phyloP scores from a whole-genome alignment of 1,139 yeast species.

The Candida tunisiensis region DNA sequence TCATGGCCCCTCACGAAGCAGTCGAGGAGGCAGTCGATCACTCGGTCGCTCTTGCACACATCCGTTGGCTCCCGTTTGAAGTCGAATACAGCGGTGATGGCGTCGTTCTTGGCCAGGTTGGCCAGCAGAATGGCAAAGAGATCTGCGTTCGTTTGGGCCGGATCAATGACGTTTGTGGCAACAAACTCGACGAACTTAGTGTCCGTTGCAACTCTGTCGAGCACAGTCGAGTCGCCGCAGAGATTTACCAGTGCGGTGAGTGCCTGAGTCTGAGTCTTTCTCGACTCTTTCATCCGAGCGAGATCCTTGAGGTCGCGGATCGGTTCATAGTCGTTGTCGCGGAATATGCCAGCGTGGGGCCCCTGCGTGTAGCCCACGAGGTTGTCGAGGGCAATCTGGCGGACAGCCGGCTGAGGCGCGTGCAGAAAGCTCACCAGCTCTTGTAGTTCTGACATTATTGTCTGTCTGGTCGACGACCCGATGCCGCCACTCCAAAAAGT shows the following conservation, averaged over 20 bases:
- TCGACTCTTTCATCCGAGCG: slow-evolving; percentile 12
- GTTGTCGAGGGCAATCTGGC: slow-evolving; percentile 73
- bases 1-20: slow-evolving; percentile 80
- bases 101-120: slow-evolving; percentile 68
- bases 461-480: too few relatives aligned
- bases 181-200: slow-evolving; percentile 38
- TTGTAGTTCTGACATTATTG: slow-evolving; percentile 1
- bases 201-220: slow-evolving; percentile 51
- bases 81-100: slow-evolving; percentile 38
- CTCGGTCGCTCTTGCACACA: slow-evolving; percentile 37
- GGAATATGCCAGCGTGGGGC: slow-evolving; percentile 45
- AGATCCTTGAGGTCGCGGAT: slow-evolving; percentile 55
- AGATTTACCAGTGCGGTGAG: slow-evolving; percentile 69
- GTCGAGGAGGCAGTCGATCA: slow-evolving; percentile 77
- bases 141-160: slow-evolving; percentile 55
- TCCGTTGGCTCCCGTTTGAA: slow-evolving; percentile 14
- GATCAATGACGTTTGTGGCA: slow-evolving; percentile 32
- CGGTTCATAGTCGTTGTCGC: slow-evolving; percentile 53
- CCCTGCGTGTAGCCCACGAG: slow-evolving; percentile 72
- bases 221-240: slow-evolving; percentile 47
- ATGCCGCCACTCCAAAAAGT: too few relatives aligned
- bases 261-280: slow-evolving; percentile 29
- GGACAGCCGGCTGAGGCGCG: slow-evolving; percentile 66
- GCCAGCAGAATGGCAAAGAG: slow-evolving; percentile 71
- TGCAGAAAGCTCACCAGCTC: slow-evolving; percentile 64